Base-by-base conservation (phyloP, 345 rosid species). In the Cardiospermum halicacabum region DNA sequence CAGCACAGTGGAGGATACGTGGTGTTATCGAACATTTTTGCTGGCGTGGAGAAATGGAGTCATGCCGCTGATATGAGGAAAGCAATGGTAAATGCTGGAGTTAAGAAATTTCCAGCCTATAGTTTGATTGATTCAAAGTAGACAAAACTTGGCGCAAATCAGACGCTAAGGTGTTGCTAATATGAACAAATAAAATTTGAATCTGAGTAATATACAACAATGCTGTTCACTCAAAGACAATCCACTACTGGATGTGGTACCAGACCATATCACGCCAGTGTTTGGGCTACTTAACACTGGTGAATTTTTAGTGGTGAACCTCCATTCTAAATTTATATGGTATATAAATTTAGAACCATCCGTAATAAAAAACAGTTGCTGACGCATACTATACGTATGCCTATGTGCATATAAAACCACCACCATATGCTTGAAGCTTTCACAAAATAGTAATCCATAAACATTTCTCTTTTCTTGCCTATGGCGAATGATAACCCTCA, bases 11-110 rank as follows among this genome's bases (percentile, higher is more conserved):
- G 97, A 10, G 78, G 34, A 36, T 80, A 83, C 56, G 78, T 82
- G 19, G 75, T 74, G 27, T 69, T 87, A 39, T 85, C 87, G 3
- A 78, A 60, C 27, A 58, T 84, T 11, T 74, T 78, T 47, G 95
- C 92, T 27, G 77, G 66, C 27, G 58, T 60, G 42, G 61, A 70
- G 64, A 81, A 72, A 25, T 87, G 97, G 95, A 51, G 64, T 40
- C 70, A 56, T 40, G 92, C 95, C 45, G 82, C 84, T 42, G 67
- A 71, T 59, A 27, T 78, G 51, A 78, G 90, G 78, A 80, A 75
- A 62, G 71, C 42, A 28, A 82, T 89, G 85, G 60, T 32, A 61
- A 69, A 72, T 58, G 69, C 75, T 27, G 84, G 89, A 39, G 64
- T 79, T 7, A 28, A 15, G 58, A 85, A 88, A 72, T 58, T 72